These are phyloP conservation scores for Rhododendron ovatum DNA, from an alignment of 148 eudicot species.

Conservation along the genomic window DNA sequence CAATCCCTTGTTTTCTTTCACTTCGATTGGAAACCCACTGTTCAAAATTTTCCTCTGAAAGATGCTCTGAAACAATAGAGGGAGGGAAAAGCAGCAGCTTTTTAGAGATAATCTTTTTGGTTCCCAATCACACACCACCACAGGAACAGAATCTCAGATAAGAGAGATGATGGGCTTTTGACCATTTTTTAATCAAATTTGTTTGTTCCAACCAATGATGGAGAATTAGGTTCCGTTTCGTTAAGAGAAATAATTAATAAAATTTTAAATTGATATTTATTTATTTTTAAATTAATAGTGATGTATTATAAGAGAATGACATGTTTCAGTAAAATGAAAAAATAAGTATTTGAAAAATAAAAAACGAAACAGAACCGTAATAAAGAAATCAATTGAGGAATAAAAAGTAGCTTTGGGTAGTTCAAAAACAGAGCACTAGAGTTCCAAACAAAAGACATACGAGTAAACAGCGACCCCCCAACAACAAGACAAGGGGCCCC, in stretches of 20 bases:
- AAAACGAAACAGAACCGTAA: background rate
- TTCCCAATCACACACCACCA: constrained; percentile 59
- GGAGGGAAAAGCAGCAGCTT: constrained; percentile 35
- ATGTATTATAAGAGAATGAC: no score
- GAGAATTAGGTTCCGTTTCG: no score
- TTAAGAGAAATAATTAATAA: no score
- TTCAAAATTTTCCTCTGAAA: constrained; percentile 17
- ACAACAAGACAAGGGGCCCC: constrained; percentile 33
- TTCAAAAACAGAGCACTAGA: constrained; percentile 26
- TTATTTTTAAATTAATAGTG: no score
- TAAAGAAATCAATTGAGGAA: constrained; percentile 13
- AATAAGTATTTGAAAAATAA: no score
- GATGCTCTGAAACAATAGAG: constrained; percentile 47
- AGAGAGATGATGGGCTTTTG: constrained; percentile 35
- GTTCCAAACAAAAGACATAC: constrained; percentile 21
- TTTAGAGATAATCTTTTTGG: constrained; percentile 36
- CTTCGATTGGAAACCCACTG: background rate
- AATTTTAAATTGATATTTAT: no score
- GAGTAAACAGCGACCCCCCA: constrained; percentile 32
- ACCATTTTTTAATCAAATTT: constrained; percentile 14
- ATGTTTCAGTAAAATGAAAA: no score
- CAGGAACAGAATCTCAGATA: constrained; percentile 56
- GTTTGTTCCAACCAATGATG: constrained; percentile 15
- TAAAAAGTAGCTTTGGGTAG: constrained; percentile 21
- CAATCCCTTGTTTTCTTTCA: constrained; percentile 16